Percentiles rank a stretch among this genome's conserved stretches.
Evolutionary conservation across 768 basidiomycete genomes (phyloP).

Genomic region (Lactifluus volemus): DNA sequence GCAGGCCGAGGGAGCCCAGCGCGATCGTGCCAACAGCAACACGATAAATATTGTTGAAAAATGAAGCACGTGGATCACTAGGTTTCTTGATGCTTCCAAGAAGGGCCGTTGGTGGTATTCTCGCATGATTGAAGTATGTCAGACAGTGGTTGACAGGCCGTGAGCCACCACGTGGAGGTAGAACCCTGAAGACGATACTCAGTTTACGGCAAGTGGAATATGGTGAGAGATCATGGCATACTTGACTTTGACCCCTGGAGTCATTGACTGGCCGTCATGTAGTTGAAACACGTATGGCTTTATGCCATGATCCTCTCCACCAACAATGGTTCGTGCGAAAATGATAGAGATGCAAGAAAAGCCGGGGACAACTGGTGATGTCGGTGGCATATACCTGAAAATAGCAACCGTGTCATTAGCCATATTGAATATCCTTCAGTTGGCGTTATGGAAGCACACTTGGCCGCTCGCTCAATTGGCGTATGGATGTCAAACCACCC

Average conservation of each 20-base stretch:
- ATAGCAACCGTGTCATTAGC: background rate
- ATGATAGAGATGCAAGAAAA: slow-evolving; percentile 33
- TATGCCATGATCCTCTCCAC: slow-evolving; percentile 30
- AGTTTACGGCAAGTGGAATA: background rate
- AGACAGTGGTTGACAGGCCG: slow-evolving; percentile 30
- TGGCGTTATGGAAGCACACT: slow-evolving; percentile 25
- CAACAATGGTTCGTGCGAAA: slow-evolving; percentile 31
- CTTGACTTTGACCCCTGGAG: slow-evolving; percentile 28
- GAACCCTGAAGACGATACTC: background rate
- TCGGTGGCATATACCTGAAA: slow-evolving; percentile 38
- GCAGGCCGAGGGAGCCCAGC: slow-evolving; percentile 26
- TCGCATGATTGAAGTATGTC: slow-evolving; percentile 26
- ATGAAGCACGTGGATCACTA: slow-evolving; percentile 9
- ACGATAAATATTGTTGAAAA: slow-evolving; percentile 20
- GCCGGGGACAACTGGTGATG: slow-evolving; percentile 24
- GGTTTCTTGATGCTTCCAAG: slow-evolving; percentile 19
- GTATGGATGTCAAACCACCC: slow-evolving; percentile 34
- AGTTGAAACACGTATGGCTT: slow-evolving; percentile 34
- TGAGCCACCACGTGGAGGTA: slow-evolving; percentile 17
- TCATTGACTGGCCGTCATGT: slow-evolving; percentile 33
- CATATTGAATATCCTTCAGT: no score
- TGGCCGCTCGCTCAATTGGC: slow-evolving; percentile 29
- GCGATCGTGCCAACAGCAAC: slow-evolving; percentile 23
- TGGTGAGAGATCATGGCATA: background rate
- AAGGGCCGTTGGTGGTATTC: slow-evolving; percentile 24